These are phyloP conservation scores for Eucalyptus tenuipes DNA, from an alignment of 345 rosid species.

Conservation along the genomic window DNA sequence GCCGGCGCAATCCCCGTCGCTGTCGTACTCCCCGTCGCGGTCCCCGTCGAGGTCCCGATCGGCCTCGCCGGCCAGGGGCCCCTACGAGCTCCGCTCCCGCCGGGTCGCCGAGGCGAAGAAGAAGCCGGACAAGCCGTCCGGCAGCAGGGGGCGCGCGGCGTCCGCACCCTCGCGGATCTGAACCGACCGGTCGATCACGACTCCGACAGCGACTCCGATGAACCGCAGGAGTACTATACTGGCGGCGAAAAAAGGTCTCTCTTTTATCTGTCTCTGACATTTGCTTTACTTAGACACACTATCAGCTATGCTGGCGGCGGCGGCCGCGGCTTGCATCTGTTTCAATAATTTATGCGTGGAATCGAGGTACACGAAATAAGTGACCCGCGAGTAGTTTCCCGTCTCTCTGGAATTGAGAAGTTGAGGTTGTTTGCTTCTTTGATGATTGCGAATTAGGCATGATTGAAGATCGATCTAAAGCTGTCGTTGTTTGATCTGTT, in stretches of 20 bases:
- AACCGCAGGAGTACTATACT: slow-evolving; percentile 61
- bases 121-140: slow-evolving; percentile 22
- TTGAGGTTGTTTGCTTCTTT: neutral
- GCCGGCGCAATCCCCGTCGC: neutral
- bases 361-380: neutral
- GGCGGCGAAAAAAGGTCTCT: slow-evolving; percentile 85
- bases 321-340: neutral
- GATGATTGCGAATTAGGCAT: neutral
- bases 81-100: slow-evolving; percentile 50
- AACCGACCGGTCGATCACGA: slow-evolving; percentile 32
- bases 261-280: neutral
- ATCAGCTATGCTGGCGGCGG: neutral
- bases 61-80: slow-evolving; percentile 35
- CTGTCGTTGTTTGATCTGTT: neutral
- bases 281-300: neutral
- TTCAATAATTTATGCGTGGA: neutral
- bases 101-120: slow-evolving; percentile 9
- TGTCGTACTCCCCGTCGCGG: slow-evolving; percentile 42
- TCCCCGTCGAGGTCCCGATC: slow-evolving; percentile 60
- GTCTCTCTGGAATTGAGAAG: neutral
- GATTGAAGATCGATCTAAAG: neutral
- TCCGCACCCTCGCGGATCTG: slow-evolving; percentile 84
- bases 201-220: slow-evolving; percentile 47
- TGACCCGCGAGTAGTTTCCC: neutral
- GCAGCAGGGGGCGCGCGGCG: slow-evolving; percentile 39